A percentile compares a stretch with the other conserved stretches of the same genome.
Conservation (phyloP, 495 filamentous ascomycete genomes). For the Achaetomiella virescens region DNA sequence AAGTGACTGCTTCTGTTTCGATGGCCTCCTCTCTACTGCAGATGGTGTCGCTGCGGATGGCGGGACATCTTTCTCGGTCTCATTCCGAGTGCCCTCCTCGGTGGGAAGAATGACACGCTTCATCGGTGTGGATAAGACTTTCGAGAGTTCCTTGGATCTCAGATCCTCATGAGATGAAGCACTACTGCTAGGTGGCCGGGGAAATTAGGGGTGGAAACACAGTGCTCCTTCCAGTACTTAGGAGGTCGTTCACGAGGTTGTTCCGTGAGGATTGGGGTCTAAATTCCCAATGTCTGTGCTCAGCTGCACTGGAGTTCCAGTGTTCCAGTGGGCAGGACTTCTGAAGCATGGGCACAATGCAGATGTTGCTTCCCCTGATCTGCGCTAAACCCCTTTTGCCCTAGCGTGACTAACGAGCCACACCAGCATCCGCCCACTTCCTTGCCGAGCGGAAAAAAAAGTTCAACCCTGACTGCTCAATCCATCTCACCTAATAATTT, state of each 20-base stretch:
- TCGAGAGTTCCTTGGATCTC: too few species aligned
- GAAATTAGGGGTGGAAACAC: too few species aligned
- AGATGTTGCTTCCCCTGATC: background rate
- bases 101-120: constrained; percentile 9
- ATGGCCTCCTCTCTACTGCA: background rate
- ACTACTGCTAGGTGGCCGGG: too few species aligned
- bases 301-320: too few species aligned
- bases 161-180: too few species aligned
- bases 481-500: constrained; percentile 19
- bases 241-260: too few species aligned
- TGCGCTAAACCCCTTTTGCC: constrained; percentile 10
- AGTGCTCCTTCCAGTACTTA: too few species aligned
- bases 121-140: constrained; percentile 10
- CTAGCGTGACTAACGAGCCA: constrained; percentile 2
- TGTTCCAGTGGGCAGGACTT: background rate
- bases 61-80: background rate
- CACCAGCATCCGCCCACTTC: constrained; percentile 4
- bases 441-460: constrained; percentile 26
- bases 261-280: too few species aligned
- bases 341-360: constrained; percentile 1
- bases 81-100: background rate
- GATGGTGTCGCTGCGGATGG: background rate
- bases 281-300: too few species aligned
- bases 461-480: constrained; percentile 27
- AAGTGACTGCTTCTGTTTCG: constrained; percentile 20